These are phyloP conservation scores for Phalaenopsis equestris DNA, from an alignment of 106 monocot species.

Conservation along the genomic window DNA sequence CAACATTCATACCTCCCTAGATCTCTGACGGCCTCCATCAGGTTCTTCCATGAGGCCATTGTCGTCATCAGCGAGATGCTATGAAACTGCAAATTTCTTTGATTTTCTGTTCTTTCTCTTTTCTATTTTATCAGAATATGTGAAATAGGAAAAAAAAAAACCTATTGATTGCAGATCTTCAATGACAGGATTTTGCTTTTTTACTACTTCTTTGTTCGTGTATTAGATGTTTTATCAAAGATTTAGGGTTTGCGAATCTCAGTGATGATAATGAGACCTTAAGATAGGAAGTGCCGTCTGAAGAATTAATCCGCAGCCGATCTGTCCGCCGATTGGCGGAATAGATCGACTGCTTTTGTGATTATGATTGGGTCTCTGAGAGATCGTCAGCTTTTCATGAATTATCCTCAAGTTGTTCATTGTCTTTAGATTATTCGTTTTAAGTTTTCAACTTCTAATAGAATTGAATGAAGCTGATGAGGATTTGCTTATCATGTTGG, in stretches of 20 bases:
- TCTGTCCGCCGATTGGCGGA: not conserved
- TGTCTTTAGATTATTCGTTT: not conserved
- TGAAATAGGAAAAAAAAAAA: too few relatives aligned
- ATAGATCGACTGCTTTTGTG: constrained; percentile 17
- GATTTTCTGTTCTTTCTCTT: too few relatives aligned
- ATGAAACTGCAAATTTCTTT: too few relatives aligned
- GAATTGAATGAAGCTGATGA: not conserved
- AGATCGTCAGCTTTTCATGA: not conserved
- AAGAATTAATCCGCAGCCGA: not conserved
- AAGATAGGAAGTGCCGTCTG: constrained; percentile 5
- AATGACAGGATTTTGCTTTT: too few relatives aligned
- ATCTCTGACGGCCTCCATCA: too few relatives aligned
- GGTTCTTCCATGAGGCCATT: too few relatives aligned
- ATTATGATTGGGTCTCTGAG: constrained; percentile 35
- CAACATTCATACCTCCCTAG: too few relatives aligned
- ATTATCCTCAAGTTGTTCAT: not conserved
- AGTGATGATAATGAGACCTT: not conserved
- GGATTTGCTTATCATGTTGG: not conserved
- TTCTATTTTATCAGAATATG: too few relatives aligned
- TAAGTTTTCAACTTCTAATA: not conserved
- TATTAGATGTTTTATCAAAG: too few relatives aligned
- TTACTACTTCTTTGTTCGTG: too few relatives aligned
- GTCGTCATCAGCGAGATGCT: too few relatives aligned
- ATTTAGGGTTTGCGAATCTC: not conserved
- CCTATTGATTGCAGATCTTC: too few relatives aligned